Evolutionary conservation across 2,329 filamentous ascomycete genomes (phyloP), one percentile per base, ranked within the genome.

Genomic region (Clonostachys rhizophaga): DNA sequence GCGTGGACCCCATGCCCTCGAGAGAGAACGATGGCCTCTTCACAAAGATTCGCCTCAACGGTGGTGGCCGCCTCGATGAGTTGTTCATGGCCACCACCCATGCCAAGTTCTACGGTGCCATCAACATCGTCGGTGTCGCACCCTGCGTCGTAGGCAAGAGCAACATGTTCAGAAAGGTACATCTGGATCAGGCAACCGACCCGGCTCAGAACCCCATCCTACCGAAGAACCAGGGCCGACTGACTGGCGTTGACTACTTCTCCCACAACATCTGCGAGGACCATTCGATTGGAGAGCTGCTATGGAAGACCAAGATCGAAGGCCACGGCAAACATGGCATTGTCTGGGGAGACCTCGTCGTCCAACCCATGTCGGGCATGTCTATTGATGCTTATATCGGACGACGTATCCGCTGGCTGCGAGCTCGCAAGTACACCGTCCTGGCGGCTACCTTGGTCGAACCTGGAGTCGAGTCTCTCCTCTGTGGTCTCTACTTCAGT

Each of bases 261-360:
- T 95, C 90, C 4, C 79, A 89, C 54, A 95, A 96, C 61, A 97
- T 99, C 60, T 99, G 94, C 70, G 95, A 99, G 64, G 94, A 99
- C 61, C 94, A 99, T 59, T 73, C 96, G 20, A 96, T 99, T 47
- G 92, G 92, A 12, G 94, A 99, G 55, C 70, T 94, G 1, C 76
- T 99, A 5, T 99, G 91, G 91, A 83, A 84, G 47, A 78, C 81
- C n/a, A 60, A 69, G 3, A 67, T 87, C 6, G 76, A 79, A 0
- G 78, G 79, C 2, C 86, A 81, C 68, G 77, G 79, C 39, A 95
- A 95, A 58, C 94, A 99, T 62, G 87, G 83, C 6, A 76, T 97
- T 48, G 83, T 91, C 2, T 87, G 86, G 60, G 90, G 91, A 5
- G 91, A 97, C 60, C 72, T 96, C 4, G 92, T 87, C 24, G 82